Base-by-base conservation (phyloP, 352 stramenopile species). In the Phytophthora podocarpi region DNA sequence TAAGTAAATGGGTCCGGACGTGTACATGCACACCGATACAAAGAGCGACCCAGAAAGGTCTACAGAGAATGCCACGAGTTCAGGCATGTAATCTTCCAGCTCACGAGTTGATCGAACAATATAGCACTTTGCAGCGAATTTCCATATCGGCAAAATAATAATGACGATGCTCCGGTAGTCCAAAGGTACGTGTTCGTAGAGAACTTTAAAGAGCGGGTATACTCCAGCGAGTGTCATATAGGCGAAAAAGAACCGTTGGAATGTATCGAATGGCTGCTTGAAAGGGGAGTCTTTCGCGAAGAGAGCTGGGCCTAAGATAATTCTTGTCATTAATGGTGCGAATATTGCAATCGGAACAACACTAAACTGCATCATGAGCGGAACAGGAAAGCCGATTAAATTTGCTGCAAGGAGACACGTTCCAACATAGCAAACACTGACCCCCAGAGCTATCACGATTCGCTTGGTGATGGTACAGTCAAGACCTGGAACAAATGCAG, bases 11-110 rank as follows among this genome's bases (percentile, higher is more conserved):
- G 54, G 60, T 15, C 35, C 30, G 1, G 60, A 26, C 8, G 31
- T 64, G 1, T 37, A 52, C 37, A 70, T 57, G 28, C 60, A 69
- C 2, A 69, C 54, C 4, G 39, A 64, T 5, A 54, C 35, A 20
- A 64, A 69, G 1, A 69, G 60, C 16, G 53, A 26, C n/a, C 57
- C 37, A 11, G 56, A 64, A 12, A 64, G 46, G 16, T 69, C 60
- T 1, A 59, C 37, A 0, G 34, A 39, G 27, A 70, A 59, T 1
- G 56, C 55, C 26, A 70, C 37, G 0, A 55, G 27, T 20, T 47
- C 34, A 0, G 56, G 56, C 3, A 58, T 39, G n/a, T 52, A 64
- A 21, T 64, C 56, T 35, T 64, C 46, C n/a, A 59, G 16, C 13
- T 58, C 35, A 2, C 24, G 26, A 5, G 24, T 36, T 9, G 26